Evolutionary conservation across 2,329 filamentous ascomycete genomes (phyloP).

Genomic region (Neonectria faginata): DNA sequence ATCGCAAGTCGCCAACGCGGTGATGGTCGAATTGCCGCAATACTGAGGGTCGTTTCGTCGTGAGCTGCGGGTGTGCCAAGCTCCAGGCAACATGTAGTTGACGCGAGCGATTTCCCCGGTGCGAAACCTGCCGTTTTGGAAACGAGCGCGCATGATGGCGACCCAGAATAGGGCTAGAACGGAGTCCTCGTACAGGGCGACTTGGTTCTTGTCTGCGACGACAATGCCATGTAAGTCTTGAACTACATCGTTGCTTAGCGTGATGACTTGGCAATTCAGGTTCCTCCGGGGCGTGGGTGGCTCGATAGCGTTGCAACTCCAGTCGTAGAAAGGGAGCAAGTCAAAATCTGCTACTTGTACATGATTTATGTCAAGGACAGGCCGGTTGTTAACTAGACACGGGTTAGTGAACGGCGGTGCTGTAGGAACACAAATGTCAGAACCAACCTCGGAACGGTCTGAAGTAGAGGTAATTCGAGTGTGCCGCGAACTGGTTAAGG

Average conservation of each 20-base stretch:
- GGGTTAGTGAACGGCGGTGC: slow-evolving; percentile 14
- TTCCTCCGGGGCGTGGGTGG: not conserved
- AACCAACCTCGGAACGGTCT: slow-evolving; percentile 23
- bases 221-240: not conserved
- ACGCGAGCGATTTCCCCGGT: not conserved
- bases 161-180: slow-evolving; percentile 37
- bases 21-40: slow-evolving; percentile 36
- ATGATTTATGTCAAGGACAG: slow-evolving; percentile 12
- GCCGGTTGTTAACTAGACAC: slow-evolving; percentile 19
- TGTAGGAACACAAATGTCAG: not conserved
- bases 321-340: slow-evolving; percentile 34
- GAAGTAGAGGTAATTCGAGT: slow-evolving; percentile 1
- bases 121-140: not conserved
- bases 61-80: not conserved
- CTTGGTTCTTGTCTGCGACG: not conserved
- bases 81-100: slow-evolving; percentile 30
- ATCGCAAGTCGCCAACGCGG: slow-evolving; percentile 19
- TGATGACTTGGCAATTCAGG: slow-evolving; percentile 19
- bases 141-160: slow-evolving; percentile 31
- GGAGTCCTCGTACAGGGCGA: slow-evolving; percentile 29
- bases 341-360: slow-evolving; percentile 9
- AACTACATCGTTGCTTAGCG: not conserved
- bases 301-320: slow-evolving; percentile 12
- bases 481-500: slow-evolving; percentile 29
- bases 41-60: slow-evolving; percentile 13